Evolutionary conservation across 805 yeast species (phyloP).

Genomic region (Yamadazyma sp.): DNA sequence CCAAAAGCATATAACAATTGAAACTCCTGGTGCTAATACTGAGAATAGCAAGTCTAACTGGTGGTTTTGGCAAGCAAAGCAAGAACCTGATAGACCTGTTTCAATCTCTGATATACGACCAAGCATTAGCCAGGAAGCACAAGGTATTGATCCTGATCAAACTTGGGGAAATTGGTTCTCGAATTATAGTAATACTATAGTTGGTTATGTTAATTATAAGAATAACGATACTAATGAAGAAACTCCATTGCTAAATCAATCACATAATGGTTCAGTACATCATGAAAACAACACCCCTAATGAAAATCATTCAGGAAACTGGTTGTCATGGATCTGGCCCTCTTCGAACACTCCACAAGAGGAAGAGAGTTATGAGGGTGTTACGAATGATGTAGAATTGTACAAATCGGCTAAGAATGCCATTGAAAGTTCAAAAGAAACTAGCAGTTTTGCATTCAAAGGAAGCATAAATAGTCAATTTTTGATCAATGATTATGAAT

Average conservation of each 20-base stretch:
- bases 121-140: background rate
- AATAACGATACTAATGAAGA: slow-evolving; percentile 3
- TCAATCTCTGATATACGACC: slow-evolving; percentile 2
- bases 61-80: slow-evolving; percentile 4
- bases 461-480: slow-evolving; percentile 15
- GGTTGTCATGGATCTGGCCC: slow-evolving; percentile 28
- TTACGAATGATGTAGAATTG: slow-evolving; percentile 21
- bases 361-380: slow-evolving; percentile 18
- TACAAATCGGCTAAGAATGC: slow-evolving; percentile 29
- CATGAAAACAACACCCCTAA: background rate
- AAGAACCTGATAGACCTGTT: background rate
- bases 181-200: slow-evolving; percentile 3
- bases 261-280: background rate
- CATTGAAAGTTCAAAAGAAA: slow-evolving; percentile 31
- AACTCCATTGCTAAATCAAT: slow-evolving; percentile 5
- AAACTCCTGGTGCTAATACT: background rate
- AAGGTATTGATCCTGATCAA: background rate
- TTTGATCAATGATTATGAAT: slow-evolving; percentile 19
- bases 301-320: slow-evolving; percentile 4
- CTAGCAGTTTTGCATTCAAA: slow-evolving; percentile 32
- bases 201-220: slow-evolving; percentile 6
- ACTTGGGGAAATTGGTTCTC: slow-evolving; percentile 7
- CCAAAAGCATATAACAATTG: background rate
- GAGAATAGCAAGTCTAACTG: background rate
- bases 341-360: slow-evolving; percentile 12